Conservation (phyloP, 305 asterid species). For the Salvia sclarea region DNA sequence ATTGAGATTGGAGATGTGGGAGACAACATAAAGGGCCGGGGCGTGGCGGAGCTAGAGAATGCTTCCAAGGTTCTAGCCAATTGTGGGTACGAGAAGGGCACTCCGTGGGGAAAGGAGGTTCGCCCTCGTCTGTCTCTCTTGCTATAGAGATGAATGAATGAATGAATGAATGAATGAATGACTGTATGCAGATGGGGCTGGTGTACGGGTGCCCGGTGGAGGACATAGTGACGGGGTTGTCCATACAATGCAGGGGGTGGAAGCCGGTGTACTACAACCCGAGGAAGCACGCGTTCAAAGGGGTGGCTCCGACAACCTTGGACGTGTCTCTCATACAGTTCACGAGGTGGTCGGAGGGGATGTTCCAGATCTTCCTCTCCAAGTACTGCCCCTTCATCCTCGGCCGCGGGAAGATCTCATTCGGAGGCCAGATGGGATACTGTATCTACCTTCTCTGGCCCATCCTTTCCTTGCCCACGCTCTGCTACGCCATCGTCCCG, state of each 20-base stretch:
- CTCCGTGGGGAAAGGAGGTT: conserved; percentile 85
- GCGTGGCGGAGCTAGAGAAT: conserved; percentile 54
- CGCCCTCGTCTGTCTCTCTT: conserved; percentile 26
- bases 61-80: conserved; percentile 51
- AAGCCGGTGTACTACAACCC: conserved; percentile 66
- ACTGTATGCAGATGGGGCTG: conserved; percentile 63
- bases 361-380: conserved; percentile 73
- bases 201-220: conserved; percentile 77
- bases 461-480: conserved; percentile 54
- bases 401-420: conserved; percentile 55
- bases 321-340: conserved; percentile 66
- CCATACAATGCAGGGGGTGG: conserved; percentile 91
- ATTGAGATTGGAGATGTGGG: conserved; percentile 29
- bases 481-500: conserved; percentile 51
- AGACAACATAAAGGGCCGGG: conserved; percentile 29
- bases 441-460: conserved; percentile 77
- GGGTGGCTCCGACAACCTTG: conserved; percentile 61
- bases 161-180: not conserved
- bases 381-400: conserved; percentile 70
- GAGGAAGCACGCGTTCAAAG: conserved; percentile 55
- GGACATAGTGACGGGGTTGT: conserved; percentile 79
- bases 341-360: conserved; percentile 85
- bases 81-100: conserved; percentile 67
- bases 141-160: not conserved
- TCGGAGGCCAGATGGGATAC: conserved; percentile 83